phyloP scores from a whole-genome alignment of 2,329 filamentous ascomycete species.

The Beauveria bassiana region DNA sequence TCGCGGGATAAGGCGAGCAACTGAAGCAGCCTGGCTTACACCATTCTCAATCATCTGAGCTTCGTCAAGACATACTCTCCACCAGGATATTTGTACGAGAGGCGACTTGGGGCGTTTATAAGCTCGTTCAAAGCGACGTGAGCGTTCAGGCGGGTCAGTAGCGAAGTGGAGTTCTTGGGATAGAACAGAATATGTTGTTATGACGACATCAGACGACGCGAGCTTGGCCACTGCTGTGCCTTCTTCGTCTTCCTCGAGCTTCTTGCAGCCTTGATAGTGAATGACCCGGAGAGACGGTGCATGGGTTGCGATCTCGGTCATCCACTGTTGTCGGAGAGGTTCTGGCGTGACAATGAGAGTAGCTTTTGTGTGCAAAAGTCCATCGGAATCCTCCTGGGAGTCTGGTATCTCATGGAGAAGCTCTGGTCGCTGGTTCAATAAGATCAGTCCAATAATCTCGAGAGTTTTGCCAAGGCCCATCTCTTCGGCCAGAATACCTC shows the following conservation, averaged over 20 bases:
- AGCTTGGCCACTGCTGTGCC: conserved; percentile 36
- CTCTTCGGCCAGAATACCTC: conserved; percentile 69
- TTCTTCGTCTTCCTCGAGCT: conserved; percentile 27
- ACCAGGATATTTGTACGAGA: conserved; percentile 76
- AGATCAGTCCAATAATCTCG: conserved; percentile 64
- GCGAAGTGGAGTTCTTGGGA: conserved; percentile 74
- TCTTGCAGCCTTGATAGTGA: conserved; percentile 46
- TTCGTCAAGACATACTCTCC: conserved; percentile 71
- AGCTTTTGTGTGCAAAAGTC: conserved; percentile 41
- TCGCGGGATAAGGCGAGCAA: conserved; percentile 73
- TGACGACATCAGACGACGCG: conserved; percentile 47
- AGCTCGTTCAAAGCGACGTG: conserved; percentile 56
- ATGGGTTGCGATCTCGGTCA: conserved; percentile 50
- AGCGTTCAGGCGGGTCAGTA: conserved; percentile 58
- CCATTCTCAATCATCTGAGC: conserved; percentile 92
- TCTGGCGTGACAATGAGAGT: conserved; percentile 56
- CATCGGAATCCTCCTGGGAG: background rate
- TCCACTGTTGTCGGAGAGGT: conserved; percentile 53
- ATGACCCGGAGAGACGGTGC: conserved; percentile 49
- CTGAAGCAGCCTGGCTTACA: conserved; percentile 71
- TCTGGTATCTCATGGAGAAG: conserved; percentile 2
- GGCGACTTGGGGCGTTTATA: conserved; percentile 65
- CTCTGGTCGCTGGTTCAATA: conserved; percentile 45
- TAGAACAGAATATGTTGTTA: conserved; percentile 64
- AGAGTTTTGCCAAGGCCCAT: conserved; percentile 81